phyloP scores from a whole-genome alignment of 1,284 basidiomycete genomes.

The Mrakiaceae sp. region DNA sequence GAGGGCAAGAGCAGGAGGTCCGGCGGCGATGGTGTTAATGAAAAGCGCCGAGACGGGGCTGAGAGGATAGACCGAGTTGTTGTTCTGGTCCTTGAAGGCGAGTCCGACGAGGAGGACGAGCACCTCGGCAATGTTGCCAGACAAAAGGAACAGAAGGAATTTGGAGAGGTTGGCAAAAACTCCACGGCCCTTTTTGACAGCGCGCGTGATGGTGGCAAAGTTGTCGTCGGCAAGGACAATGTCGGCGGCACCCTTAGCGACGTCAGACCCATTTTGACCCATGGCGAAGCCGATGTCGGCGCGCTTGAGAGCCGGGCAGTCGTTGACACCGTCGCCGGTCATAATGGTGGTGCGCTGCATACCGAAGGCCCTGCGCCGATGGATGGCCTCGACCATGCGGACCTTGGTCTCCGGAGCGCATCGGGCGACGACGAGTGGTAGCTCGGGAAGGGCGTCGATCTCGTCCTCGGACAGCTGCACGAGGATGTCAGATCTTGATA shows the following conservation, averaged over 20 bases:
- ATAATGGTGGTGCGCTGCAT: constrained; percentile 34
- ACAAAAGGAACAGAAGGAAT: constrained; percentile 42
- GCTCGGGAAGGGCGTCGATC: constrained; percentile 44
- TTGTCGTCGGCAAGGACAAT: constrained; percentile 60
- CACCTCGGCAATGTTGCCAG: constrained; percentile 52
- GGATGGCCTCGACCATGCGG: constrained; percentile 47
- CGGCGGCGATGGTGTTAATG: constrained; percentile 42
- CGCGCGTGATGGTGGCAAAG: constrained; percentile 56
- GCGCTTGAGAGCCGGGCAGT: constrained; percentile 45
- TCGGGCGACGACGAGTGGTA: constrained; percentile 49
- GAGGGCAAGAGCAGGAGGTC: constrained; percentile 51
- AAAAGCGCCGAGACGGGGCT: constrained; percentile 55
- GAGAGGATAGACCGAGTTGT: constrained; percentile 53
- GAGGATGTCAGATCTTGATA: too few species aligned
- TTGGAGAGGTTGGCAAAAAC: constrained; percentile 39
- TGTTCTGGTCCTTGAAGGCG: constrained; percentile 49
- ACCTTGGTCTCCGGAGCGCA: constrained; percentile 45
- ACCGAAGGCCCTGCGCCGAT: constrained; percentile 32
- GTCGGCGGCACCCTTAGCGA: constrained; percentile 45
- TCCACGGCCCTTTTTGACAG: constrained; percentile 53
- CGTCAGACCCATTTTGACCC: constrained; percentile 55
- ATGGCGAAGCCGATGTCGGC: constrained; percentile 57
- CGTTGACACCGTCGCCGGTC: constrained; percentile 45
- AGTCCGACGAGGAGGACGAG: constrained; percentile 51
- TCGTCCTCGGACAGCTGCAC: constrained; percentile 43